phyloP scores from a whole-genome alignment of 2,329 filamentous ascomycete species.

The Fusarium musae region DNA sequence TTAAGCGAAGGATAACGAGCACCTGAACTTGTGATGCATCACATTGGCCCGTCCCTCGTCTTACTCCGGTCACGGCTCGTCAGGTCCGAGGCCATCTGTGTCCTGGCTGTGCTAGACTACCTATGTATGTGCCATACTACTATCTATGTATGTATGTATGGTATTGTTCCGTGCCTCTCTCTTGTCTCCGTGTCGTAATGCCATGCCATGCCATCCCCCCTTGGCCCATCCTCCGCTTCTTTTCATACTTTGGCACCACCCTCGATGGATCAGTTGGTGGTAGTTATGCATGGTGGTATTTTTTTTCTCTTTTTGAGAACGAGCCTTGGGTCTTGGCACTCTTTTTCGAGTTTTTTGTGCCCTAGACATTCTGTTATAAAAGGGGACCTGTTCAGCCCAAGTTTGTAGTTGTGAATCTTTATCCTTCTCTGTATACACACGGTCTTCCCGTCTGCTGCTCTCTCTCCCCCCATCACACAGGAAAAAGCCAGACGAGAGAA shows the following conservation, averaged over 20 bases:
- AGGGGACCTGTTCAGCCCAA: constrained; percentile 28
- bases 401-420: constrained; percentile 13
- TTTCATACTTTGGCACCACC: constrained; percentile 34
- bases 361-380: constrained; percentile 31
- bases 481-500: constrained; percentile 15
- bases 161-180: constrained; percentile 11
- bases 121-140: neutral
- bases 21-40: constrained; percentile 36
- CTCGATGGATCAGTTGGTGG: constrained; percentile 24
- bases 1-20: constrained; percentile 26
- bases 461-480: neutral
- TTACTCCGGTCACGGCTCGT: constrained; percentile 26
- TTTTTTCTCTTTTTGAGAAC: constrained; percentile 12
- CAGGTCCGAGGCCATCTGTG: neutral
- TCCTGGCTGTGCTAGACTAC: neutral
- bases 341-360: constrained; percentile 11
- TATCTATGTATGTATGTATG: neutral
- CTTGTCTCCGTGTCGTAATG: constrained; percentile 28
- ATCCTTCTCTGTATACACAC: constrained; percentile 18
- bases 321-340: constrained; percentile 28
- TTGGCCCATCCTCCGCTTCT: constrained; percentile 5
- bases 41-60: constrained; percentile 26
- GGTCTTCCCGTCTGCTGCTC: constrained; percentile 3
- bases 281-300: constrained; percentile 25
- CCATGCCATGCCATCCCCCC: constrained; percentile 14